Conservation (phyloP, 495 filamentous ascomycete genomes). For the Lophium mytilinum region DNA sequence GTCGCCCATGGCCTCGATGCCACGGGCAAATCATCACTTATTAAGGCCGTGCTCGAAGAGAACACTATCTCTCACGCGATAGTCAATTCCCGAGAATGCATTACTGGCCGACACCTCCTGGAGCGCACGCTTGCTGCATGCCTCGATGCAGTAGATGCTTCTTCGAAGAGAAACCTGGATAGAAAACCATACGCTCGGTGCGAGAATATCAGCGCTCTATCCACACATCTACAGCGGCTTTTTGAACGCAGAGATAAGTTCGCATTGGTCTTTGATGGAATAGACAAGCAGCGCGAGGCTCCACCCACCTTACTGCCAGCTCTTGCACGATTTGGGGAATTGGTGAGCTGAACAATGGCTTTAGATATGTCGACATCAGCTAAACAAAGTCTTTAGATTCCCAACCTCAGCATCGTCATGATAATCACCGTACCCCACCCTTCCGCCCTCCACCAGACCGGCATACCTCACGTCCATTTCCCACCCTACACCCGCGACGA, state of each 20-base stretch:
- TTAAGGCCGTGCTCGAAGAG: constrained; percentile 51
- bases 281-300: constrained; percentile 78
- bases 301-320: constrained; percentile 75
- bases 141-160: constrained; percentile 20
- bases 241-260: constrained; percentile 46
- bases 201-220: constrained; percentile 68
- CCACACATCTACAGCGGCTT: constrained; percentile 56
- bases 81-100: constrained; percentile 73
- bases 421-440: constrained; percentile 67
- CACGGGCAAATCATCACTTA: constrained; percentile 79
- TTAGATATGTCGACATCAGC: background rate
- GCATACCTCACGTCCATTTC: constrained; percentile 75
- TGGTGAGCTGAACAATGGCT: constrained; percentile 42
- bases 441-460: constrained; percentile 60
- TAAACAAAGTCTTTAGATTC: constrained; percentile 49
- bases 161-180: constrained; percentile 36
- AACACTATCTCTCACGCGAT: constrained; percentile 56
- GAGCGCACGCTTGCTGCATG: constrained; percentile 49
- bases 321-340: constrained; percentile 67
- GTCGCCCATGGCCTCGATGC: constrained; percentile 80
- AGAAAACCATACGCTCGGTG: constrained; percentile 47
- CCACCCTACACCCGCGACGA: constrained; percentile 76
- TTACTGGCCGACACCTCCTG: constrained; percentile 81
- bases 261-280: constrained; percentile 82
- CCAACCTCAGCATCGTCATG: constrained; percentile 67